A percentile compares a stretch with the other conserved stretches of the same genome.
These are phyloP conservation scores for Wickerhamomyces bovis DNA, from an alignment of 805 yeast genomes.

Conservation along the genomic window DNA sequence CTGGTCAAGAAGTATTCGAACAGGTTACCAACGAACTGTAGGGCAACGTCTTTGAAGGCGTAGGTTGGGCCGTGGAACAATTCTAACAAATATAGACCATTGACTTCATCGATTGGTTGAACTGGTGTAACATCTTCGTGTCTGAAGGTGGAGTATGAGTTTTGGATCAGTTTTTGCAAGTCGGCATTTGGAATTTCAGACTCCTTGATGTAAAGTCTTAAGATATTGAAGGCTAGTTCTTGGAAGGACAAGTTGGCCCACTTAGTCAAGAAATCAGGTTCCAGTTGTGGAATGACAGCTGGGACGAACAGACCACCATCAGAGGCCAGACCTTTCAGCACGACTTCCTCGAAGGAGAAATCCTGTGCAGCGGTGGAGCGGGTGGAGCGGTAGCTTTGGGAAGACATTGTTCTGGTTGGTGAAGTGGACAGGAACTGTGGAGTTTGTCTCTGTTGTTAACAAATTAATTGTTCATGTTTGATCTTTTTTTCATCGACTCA, in stretches of 20 bases:
- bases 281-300: constrained; percentile 64
- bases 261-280: constrained; percentile 43
- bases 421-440: background rate
- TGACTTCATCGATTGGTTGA: constrained; percentile 46
- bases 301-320: constrained; percentile 98
- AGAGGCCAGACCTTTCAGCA: constrained; percentile 85
- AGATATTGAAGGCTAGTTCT: constrained; percentile 80
- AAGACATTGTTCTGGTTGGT: constrained; percentile 20
- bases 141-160: constrained; percentile 89
- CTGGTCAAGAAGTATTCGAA: constrained; percentile 88
- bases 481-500: background rate
- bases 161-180: constrained; percentile 51
- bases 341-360: constrained; percentile 72
- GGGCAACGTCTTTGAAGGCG: constrained; percentile 97
- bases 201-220: constrained; percentile 71
- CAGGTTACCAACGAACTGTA: constrained; percentile 95
- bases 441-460: background rate
- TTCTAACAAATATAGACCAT: constrained; percentile 73
- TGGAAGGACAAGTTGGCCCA: constrained; percentile 79
- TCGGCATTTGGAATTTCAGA: constrained; percentile 70
- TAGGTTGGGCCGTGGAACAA: constrained; percentile 98
- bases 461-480: background rate
- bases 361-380: constrained; percentile 49
- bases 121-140: constrained; percentile 85
- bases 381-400: constrained; percentile 75